Conservation (phyloP, 352 stramenopile species). For the Phytophthora constricta region DNA sequence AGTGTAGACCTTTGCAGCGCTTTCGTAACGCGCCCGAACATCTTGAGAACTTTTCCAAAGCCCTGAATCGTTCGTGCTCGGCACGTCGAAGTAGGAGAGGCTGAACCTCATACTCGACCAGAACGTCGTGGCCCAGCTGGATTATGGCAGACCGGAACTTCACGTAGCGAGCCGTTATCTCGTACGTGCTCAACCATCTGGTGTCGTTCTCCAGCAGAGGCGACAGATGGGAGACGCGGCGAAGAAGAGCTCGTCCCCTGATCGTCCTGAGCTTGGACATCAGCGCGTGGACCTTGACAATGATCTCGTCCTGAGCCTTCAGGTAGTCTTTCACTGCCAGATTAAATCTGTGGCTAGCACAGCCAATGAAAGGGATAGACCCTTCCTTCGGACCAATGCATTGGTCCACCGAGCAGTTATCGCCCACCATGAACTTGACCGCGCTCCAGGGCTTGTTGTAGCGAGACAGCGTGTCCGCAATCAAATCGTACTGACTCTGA, state of each 20-base stretch:
- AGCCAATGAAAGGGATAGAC: slow-evolving; percentile 19
- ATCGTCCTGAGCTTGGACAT: slow-evolving; percentile 11
- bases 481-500: slow-evolving; percentile 22
- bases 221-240: background rate
- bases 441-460: slow-evolving; percentile 15
- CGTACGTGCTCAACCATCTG: slow-evolving; percentile 4
- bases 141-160: background rate
- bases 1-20: slow-evolving; percentile 9
- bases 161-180: background rate
- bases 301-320: background rate
- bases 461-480: slow-evolving; percentile 14
- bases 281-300: slow-evolving; percentile 6
- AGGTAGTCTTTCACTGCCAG: slow-evolving; percentile 22
- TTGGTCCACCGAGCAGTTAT: slow-evolving; percentile 30
- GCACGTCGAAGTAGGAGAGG: background rate
- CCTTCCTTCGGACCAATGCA: slow-evolving; percentile 9
- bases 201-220: slow-evolving; percentile 3
- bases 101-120: slow-evolving; percentile 1
- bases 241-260: slow-evolving; percentile 7
- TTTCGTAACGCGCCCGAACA: slow-evolving; percentile 5
- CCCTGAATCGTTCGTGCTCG: background rate
- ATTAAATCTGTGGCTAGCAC: slow-evolving; percentile 21
- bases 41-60: background rate
- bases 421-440: slow-evolving; percentile 17
- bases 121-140: background rate